These are phyloP conservation scores for Scheffersomyces quercinus DNA, from an alignment of 1,139 yeast species.

Conservation along the genomic window DNA sequence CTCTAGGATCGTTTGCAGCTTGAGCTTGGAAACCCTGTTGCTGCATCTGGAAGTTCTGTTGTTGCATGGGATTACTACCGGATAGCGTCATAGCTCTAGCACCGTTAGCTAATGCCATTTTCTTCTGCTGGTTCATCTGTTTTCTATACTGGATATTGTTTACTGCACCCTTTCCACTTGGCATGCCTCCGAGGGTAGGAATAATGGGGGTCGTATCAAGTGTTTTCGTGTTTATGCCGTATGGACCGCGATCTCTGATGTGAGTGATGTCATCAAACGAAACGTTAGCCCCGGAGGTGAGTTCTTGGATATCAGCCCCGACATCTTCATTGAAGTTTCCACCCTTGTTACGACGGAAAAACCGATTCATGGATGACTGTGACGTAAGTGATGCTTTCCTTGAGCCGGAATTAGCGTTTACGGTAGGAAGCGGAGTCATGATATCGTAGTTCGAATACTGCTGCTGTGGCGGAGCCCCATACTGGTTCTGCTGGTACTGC, in stretches of 20 bases:
- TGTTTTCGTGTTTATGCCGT: constrained; percentile 44
- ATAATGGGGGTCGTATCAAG: constrained; percentile 71
- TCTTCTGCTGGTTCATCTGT: constrained; percentile 67
- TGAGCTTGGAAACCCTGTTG: constrained; percentile 16
- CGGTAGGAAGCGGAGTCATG: constrained; percentile 19
- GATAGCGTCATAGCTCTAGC: constrained; percentile 49
- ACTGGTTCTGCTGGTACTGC: not conserved
- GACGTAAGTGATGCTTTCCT: constrained; percentile 48
- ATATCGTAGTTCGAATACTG: constrained; percentile 20
- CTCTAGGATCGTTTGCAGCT: constrained; percentile 13
- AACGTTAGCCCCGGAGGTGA: constrained; percentile 42
- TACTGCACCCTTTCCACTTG: constrained; percentile 19
- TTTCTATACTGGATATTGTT: constrained; percentile 65
- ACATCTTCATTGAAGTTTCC: constrained; percentile 53
- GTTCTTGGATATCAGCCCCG: constrained; percentile 47
- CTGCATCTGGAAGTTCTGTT: constrained; percentile 18
- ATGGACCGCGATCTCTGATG: constrained; percentile 62
- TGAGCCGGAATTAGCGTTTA: constrained; percentile 14
- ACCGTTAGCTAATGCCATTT: constrained; percentile 50
- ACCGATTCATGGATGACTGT: constrained; percentile 35
- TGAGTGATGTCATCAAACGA: constrained; percentile 67
- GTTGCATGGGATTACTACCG: constrained; percentile 38
- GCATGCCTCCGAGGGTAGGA: constrained; percentile 51
- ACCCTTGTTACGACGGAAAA: constrained; percentile 38
- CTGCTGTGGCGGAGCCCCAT: constrained; percentile 1